Percentiles rank a stretch among this genome's conserved stretches.
phyloP scores from a whole-genome alignment of 805 yeast species.

The Schwanniomyces occidentalis region DNA sequence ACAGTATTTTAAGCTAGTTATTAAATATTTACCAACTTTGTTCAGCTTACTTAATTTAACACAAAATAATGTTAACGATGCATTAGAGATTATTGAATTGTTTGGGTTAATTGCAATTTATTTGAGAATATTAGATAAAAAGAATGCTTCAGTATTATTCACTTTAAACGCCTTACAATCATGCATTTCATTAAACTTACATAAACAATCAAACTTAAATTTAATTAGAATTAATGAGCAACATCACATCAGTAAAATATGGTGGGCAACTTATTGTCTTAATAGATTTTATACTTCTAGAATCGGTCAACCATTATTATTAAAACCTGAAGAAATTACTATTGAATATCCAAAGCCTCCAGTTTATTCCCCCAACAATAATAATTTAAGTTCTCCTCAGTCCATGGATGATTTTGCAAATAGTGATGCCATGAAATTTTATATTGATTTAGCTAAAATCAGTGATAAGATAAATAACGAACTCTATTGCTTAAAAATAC shows the following conservation, averaged over 20 bases:
- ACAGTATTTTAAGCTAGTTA: constrained; percentile 18
- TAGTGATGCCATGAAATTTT: constrained; percentile 14
- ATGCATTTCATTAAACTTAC: constrained; percentile 26
- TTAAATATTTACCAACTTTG: constrained; percentile 20
- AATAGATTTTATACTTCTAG: constrained; percentile 25
- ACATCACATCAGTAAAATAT: constrained; percentile 11
- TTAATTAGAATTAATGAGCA: constrained; percentile 7
- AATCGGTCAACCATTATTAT: constrained; percentile 25
- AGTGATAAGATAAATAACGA: constrained; percentile 23
- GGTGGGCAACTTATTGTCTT: constrained; percentile 28
- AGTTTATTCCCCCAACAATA: neutral
- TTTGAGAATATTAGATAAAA: constrained; percentile 25
- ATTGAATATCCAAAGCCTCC: constrained; percentile 5
- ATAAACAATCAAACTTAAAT: constrained; percentile 14
- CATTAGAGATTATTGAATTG: constrained; percentile 23
- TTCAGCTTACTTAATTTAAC: constrained; percentile 15
- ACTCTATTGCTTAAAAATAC: constrained; percentile 17
- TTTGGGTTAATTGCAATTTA: constrained; percentile 24
- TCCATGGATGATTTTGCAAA: constrained; percentile 14
- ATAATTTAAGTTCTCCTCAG: neutral
- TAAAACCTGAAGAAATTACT: constrained; percentile 19
- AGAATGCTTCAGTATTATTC: constrained; percentile 23
- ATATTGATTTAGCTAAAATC: constrained; percentile 24
- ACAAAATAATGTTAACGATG: constrained; percentile 9
- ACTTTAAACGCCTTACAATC: constrained; percentile 26